Evolutionary conservation across 192 early-diverging fungal species (phyloP), one percentile per base, ranked within the genome.

Genomic region (Gigaspora rosea): DNA sequence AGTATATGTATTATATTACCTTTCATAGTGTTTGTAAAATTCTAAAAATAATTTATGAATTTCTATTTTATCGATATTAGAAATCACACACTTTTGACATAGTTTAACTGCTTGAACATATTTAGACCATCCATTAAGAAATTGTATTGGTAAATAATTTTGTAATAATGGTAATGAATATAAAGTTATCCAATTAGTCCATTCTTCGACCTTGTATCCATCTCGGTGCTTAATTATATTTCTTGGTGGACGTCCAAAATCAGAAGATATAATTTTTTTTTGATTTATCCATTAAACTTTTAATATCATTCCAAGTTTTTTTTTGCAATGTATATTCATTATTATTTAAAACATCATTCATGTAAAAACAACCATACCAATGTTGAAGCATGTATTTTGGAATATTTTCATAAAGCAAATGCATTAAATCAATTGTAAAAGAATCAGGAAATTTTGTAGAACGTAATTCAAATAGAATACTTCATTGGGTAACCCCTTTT

Each of bases 11-110:
- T n/a, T n/a, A n/a, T n/a, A n/a, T n/a, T n/a, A n/a, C n/a, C n/a
- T n/a, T n/a, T n/a, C n/a, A n/a, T n/a, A 65, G 6, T 65, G 33
- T 5, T 65, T 65, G 35, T 65, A 65, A 65, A 65, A 65, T 0
- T 33, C 9, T 16, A 16, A 32, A 65, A 65, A 35, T 65, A 65
- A 65, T 65, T 33, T 8, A 33, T 46, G 6, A 65, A 65, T 65
- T 33, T 65, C 15, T 33, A 9, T 15, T 16, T 35, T 32, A 32
- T 65, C 1, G 20, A 33, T 6, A 41, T 7, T 2, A 65, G 63
- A 33, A 33, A 65, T 33, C 7, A 32, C 35, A 10, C 9, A 35
- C 16, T 65, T 65, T 65, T 65, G 16, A 8, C 63, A 65, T 46
- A 65, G 33, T 16, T 16, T 8, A 41, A 65, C 9, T 33, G 63